Evolutionary conservation across 805 yeast species (phyloP), one percentile per base, ranked within the genome.

Genomic region (Metschnikowia aberdeeniae): DNA sequence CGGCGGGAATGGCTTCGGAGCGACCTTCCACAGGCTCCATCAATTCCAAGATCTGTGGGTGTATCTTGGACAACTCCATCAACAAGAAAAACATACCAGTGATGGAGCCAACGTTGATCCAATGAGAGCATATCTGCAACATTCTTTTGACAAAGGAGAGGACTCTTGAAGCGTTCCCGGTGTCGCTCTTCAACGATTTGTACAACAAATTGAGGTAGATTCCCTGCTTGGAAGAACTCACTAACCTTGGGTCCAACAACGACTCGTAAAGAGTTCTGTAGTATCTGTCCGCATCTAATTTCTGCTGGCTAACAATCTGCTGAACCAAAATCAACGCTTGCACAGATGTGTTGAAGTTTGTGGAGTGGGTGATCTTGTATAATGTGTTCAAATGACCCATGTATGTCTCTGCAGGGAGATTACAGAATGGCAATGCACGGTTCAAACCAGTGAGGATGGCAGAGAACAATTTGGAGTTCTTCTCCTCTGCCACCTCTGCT

Each of bases 361-460:
- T 81, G 13, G 96, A 84, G 64, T 92, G 97, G 5, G 97, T 90
- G 62, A 92, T 92, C 58, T 80, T 81, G 75, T 85, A 93, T 45
- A 93, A 70, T 0, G 95, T 84, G 59, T 88, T 84, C 59, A 92
- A 72, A 67, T 93, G 97, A 49, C 77, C 72, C 52, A 81, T 79
- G 59, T 84, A 88, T 6, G 79, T 77, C 26, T 84, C 82, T 32
- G 81, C 76, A 13, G 89, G 82, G 44, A 93, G 71, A 51, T 81
- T 76, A 2, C 96, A 82, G 62, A 87, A 93, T 44, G 98, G 98
- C 75, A 88, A 92, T 0, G 98, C 90, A 68, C 99, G 86, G 63
- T 93, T 93, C 47, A 93, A 78, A 55, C 99, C 99, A 1, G 99
- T 89, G 53, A 93, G 77, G 45, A 93, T 76, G 12, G 97, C 97